Percentiles rank a stretch among this genome's conserved stretches.
Conservation (phyloP, 2,329 filamentous ascomycete genomes). For the Aspergillus pseudoviridinutans region DNA sequence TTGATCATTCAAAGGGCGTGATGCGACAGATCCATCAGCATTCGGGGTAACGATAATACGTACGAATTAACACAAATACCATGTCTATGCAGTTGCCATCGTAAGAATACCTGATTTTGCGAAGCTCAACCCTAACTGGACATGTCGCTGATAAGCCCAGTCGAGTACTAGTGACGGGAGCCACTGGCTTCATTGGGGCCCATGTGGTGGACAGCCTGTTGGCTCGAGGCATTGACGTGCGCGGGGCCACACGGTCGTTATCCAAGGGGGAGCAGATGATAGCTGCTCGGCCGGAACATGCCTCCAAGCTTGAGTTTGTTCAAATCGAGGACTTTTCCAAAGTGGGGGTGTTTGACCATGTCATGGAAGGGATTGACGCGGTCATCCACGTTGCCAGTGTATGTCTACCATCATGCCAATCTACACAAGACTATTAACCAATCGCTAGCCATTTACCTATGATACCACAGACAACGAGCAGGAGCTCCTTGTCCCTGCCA, state of each 20-base stretch:
- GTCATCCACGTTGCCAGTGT: slow-evolving; percentile 47
- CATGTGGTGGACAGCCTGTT: slow-evolving; percentile 26
- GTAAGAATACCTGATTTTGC: not conserved
- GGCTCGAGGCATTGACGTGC: slow-evolving; percentile 19
- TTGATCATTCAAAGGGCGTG: not conserved
- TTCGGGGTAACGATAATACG: not conserved
- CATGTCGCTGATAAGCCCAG: not conserved
- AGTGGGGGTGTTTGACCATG: slow-evolving; percentile 33
- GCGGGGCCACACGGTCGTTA: slow-evolving; percentile 19
- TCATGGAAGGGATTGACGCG: slow-evolving; percentile 40
- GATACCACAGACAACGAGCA: slow-evolving; percentile 43
- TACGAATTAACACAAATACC: not conserved
- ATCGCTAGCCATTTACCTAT: slow-evolving; percentile 42
- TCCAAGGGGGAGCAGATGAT: slow-evolving; percentile 32
- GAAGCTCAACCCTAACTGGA: not conserved
- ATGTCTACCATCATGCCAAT: slow-evolving; percentile 9
- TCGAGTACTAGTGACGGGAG: slow-evolving; percentile 23
- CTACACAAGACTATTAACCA: not conserved
- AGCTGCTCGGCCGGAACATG: slow-evolving; percentile 34
- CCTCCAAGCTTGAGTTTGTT: slow-evolving; percentile 40
- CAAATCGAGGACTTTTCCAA: slow-evolving; percentile 42
- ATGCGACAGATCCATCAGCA: not conserved
- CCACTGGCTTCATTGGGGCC: slow-evolving; percentile 27
- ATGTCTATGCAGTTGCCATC: not conserved
- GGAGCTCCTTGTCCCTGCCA: slow-evolving; percentile 43